Evolutionary conservation across 192 early-diverging fungal species (phyloP).

Genomic region (Lobosporangium transversale): DNA sequence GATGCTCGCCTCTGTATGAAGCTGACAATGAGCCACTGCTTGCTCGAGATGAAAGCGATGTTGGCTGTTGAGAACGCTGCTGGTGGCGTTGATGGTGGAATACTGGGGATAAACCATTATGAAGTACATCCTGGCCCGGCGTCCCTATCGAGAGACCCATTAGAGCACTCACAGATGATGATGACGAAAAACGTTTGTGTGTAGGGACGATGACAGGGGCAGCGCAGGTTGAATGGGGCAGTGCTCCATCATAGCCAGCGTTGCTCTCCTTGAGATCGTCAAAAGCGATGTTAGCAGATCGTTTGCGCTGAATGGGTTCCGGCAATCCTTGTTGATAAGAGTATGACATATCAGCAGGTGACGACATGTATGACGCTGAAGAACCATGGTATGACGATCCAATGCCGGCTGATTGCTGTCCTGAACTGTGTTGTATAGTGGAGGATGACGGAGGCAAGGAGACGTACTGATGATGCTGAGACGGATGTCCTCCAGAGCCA

Average conservation of each 20-base stretch:
- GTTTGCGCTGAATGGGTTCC: conserved; percentile 30
- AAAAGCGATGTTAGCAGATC: conserved; percentile 46
- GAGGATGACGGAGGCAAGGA: not conserved
- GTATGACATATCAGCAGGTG: conserved; percentile 2
- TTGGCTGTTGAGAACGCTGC: conserved; percentile 8
- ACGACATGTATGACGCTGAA: conserved; percentile 2
- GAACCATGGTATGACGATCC: not conserved
- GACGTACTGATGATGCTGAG: conserved; percentile 14
- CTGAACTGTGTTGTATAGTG: not conserved
- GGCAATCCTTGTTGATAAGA: conserved; percentile 11
- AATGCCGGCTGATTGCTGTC: too few relatives aligned
- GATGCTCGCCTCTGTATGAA: conserved; percentile 27
- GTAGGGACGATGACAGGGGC: conserved; percentile 1
- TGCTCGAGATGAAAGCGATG: not conserved
- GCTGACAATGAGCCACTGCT: conserved; percentile 18
- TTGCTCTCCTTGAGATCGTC: conserved; percentile 26
- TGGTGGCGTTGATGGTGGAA: conserved; percentile 3
- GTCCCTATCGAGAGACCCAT: conserved; percentile 13
- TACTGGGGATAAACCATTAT: conserved; percentile 17
- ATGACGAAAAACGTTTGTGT: conserved; percentile 46
- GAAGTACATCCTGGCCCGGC: conserved; percentile 13
- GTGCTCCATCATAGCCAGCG: conserved; percentile 2
- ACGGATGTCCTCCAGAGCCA: not conserved
- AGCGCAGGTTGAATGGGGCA: not conserved
- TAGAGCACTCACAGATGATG: conserved; percentile 24